Percentiles rank a stretch among this genome's conserved stretches.
Evolutionary conservation across 176 grass and related monocot genomes (phyloP).

Genomic region (Eragrostis nindensis): DNA sequence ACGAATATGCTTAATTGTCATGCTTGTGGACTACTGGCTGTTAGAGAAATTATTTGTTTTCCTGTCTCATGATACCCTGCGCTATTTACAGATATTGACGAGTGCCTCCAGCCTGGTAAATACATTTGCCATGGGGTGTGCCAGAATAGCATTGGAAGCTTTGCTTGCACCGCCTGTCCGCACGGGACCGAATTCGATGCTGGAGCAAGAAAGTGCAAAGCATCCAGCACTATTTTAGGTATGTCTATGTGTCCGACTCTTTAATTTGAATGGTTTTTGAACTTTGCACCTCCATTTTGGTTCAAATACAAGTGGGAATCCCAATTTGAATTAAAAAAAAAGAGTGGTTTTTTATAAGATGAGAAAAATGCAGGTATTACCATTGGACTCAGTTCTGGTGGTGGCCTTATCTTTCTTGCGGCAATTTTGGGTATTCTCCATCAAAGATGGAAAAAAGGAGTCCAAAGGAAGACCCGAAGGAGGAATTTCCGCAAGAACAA

Average conservation of each 20-base stretch:
- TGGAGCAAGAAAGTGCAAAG: not conserved
- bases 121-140: slow-evolving; percentile 30
- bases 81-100: slow-evolving; percentile 38
- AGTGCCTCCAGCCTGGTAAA: slow-evolving; percentile 31
- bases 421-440: not conserved
- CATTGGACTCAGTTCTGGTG: slow-evolving; percentile 25
- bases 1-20: too few relatives aligned
- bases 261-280: too few relatives aligned
- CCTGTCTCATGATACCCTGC: too few relatives aligned
- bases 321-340: too few relatives aligned
- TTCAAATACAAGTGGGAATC: too few relatives aligned
- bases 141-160: slow-evolving; percentile 21
- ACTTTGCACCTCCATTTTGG: too few relatives aligned
- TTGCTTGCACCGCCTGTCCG: slow-evolving; percentile 24
- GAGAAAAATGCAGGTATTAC: slow-evolving; percentile 18
- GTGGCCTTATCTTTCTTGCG: not conserved
- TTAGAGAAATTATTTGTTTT: not conserved
- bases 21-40: not conserved
- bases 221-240: slow-evolving; percentile 26
- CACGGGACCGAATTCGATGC: slow-evolving; percentile 23
- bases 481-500: slow-evolving; percentile 33
- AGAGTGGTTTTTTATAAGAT: not conserved
- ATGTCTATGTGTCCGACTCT: not conserved
- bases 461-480: not conserved
- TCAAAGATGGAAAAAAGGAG: slow-evolving; percentile 21